Base-by-base conservation (phyloP, 169 alveolate genomes). In the Eimeria necatrix region DNA sequence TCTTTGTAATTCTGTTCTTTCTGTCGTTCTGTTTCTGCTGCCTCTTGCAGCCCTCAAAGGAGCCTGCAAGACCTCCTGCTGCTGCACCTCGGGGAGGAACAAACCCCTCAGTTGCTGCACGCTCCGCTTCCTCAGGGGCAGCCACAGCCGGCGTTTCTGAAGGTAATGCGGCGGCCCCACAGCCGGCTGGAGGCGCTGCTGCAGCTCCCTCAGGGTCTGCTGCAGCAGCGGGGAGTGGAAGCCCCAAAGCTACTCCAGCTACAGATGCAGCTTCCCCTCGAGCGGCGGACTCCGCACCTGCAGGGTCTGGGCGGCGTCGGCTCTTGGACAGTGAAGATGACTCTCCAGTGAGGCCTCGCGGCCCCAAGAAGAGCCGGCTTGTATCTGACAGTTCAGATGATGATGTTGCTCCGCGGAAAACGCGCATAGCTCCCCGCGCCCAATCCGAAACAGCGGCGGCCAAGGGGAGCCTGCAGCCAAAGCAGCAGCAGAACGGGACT, bases 381-480 rank as follows among this genome's bases (percentile, higher is more conserved):
- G 51, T 91, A 10, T 59, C 95, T 9, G 95, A 91, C 76, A 91
- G 95, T 26, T 85, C 87, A 22, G 95, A 91, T 9, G 95, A 91
- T 2, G 92, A 86, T 9, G 83, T 60, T 20, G 83, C 61, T 48
- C 22, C 46, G 26, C 83, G 22, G 48, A 86, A 86, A 32, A 83
- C 53, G 91, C 74, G n/a, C 56, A 56, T 83, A 3, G 91, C 91
- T 5, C 74, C 91, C 10, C 74, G 74, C 74, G n/a, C 74, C 51
- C 74, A 83, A 26, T 83, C 91, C 4, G 91, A 46, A 2, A 16
- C 91, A 3, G 91, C 91, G 3, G 76, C 91, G 1, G 53, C 91
- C 26, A 73, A 73, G 84, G 52, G 49, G 52, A 32, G 49, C 24
- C 2, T 41, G 48, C 51, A 80, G 90, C 90, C 59, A 22, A 46